Evolutionary conservation across 2,329 filamentous ascomycete species (phyloP).

Genomic region (Coniella lustricola): DNA sequence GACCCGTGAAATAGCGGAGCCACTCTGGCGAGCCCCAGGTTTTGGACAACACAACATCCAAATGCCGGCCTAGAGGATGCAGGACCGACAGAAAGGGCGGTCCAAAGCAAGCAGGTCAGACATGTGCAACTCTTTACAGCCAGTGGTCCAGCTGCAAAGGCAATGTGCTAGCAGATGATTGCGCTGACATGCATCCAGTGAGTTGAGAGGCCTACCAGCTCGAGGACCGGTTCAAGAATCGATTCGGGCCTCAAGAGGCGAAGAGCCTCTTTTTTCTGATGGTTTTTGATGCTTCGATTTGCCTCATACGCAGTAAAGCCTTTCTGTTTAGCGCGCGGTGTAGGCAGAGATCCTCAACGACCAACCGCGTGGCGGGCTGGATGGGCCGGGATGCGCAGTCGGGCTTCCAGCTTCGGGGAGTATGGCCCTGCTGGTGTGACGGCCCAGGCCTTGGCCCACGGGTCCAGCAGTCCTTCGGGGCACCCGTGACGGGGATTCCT

Average conservation of each 20-base stretch:
- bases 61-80: neutral
- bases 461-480: conserved; percentile 13
- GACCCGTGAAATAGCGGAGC: neutral
- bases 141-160: neutral
- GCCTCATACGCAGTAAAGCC: too few relatives aligned
- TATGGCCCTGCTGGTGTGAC: neutral
- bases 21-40: neutral
- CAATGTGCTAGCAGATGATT: neutral
- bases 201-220: neutral
- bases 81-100: neutral
- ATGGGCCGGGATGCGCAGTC: neutral
- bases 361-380: neutral
- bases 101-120: neutral
- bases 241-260: too few relatives aligned
- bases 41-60: neutral
- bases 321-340: too few relatives aligned
- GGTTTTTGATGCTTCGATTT: too few relatives aligned
- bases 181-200: conserved; percentile 3
- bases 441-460: neutral
- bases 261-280: too few relatives aligned
- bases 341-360: neutral
- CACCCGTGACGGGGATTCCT: conserved; percentile 18
- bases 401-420: neutral
- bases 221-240: too few relatives aligned
- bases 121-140: neutral